Conservation (phyloP, 441 rosid genomes). For the Brassica balearica region DNA sequence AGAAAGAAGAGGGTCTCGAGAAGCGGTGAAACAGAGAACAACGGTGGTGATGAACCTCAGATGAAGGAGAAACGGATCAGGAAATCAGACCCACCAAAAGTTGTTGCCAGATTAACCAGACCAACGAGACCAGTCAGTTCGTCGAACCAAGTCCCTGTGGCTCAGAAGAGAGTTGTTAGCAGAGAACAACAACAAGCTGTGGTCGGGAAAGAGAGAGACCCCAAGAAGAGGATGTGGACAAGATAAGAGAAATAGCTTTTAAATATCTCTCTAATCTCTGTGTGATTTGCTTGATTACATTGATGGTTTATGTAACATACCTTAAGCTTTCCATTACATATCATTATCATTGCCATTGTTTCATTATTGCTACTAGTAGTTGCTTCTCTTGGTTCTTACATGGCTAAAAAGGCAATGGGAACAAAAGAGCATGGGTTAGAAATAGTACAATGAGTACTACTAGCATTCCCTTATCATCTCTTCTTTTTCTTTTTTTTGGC, state of each 20-base stretch:
- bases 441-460: background rate
- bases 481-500: background rate
- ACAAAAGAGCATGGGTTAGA: background rate
- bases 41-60: constrained; percentile 37
- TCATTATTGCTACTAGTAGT: background rate
- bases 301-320: constrained; percentile 9
- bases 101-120: constrained; percentile 53
- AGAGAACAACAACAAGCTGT: constrained; percentile 48
- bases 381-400: background rate
- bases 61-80: constrained; percentile 61
- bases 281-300: constrained; percentile 19
- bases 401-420: background rate
- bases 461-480: too few species aligned
- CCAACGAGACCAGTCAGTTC: constrained; percentile 51
- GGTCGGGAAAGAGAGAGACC: constrained; percentile 62
- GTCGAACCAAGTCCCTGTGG: constrained; percentile 45
- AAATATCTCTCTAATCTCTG: constrained; percentile 16
- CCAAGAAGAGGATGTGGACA: constrained; percentile 79
- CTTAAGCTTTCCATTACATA: background rate
- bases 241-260: constrained; percentile 43
- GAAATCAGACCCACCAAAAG: constrained; percentile 81
- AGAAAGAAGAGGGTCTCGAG: constrained; percentile 78
- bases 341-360: background rate
- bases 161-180: constrained; percentile 57
- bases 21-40: constrained; percentile 80